A percentile compares a stretch with the other conserved stretches of the same genome.
These are phyloP conservation scores for Pichia ethanolica DNA, from an alignment of 805 yeast species.

Conservation along the genomic window DNA sequence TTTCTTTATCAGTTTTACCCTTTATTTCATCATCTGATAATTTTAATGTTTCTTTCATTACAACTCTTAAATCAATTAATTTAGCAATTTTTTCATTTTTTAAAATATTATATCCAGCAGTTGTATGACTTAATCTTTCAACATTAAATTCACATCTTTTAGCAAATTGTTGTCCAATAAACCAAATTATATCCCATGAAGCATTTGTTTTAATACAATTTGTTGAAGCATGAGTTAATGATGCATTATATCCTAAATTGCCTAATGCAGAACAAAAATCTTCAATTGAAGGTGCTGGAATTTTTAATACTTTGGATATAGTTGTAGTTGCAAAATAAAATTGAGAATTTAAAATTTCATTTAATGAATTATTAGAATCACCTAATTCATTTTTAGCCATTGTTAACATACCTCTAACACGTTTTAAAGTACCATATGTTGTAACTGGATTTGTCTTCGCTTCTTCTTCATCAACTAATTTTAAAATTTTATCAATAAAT, in stretches of 20 bases:
- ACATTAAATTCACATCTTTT: constrained; percentile 34
- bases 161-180: constrained; percentile 59
- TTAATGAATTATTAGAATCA: constrained; percentile 4
- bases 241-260: constrained; percentile 72
- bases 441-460: constrained; percentile 35
- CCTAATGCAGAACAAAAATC: constrained; percentile 73
- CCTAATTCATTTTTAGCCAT: constrained; percentile 66
- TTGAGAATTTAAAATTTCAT: constrained; percentile 36
- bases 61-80: constrained; percentile 24
- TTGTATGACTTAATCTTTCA: constrained; percentile 37
- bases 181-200: constrained; percentile 74
- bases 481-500: constrained; percentile 59
- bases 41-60: constrained; percentile 3
- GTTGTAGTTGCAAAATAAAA: constrained; percentile 81
- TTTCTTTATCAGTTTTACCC: constrained; percentile 17
- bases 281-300: constrained; percentile 77
- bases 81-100: constrained; percentile 33
- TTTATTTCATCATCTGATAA: constrained; percentile 4
- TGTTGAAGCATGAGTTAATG: constrained; percentile 83
- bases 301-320: constrained; percentile 65
- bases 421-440: constrained; percentile 67
- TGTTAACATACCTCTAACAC: constrained; percentile 90
- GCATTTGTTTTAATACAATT: constrained; percentile 88
- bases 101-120: constrained; percentile 54
- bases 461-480: constrained; percentile 33